Evolutionary conservation across 1,284 basidiomycete species (phyloP).

Genomic region (Coniferiporia sulphurascens): DNA sequence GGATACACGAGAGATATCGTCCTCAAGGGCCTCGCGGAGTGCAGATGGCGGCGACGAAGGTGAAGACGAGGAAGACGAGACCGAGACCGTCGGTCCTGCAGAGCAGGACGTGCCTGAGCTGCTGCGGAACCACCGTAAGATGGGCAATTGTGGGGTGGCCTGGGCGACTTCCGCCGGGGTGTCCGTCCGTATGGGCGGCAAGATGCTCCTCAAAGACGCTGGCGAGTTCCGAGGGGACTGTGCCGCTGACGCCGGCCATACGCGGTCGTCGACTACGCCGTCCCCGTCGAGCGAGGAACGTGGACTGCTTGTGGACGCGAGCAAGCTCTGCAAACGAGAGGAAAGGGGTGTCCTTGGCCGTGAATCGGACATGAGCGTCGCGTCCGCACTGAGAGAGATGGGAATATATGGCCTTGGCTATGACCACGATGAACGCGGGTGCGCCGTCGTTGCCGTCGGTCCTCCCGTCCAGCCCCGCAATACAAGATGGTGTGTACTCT

Average conservation of each 20-base stretch:
- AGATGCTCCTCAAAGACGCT: background rate
- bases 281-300: constrained; percentile 10
- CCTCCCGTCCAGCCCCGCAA: constrained; percentile 45
- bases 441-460: constrained; percentile 44
- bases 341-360: constrained; percentile 14
- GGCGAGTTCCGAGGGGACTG: background rate
- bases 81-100: constrained; percentile 21
- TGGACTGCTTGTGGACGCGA: background rate
- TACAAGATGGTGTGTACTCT: constrained; percentile 46
- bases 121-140: constrained; percentile 47
- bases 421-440: background rate
- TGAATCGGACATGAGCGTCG: background rate
- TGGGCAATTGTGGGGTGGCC: constrained; percentile 27
- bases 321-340: constrained; percentile 10
- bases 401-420: background rate
- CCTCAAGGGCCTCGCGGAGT: constrained; percentile 37
- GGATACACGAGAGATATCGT: constrained; percentile 31
- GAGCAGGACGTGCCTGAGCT: no score
- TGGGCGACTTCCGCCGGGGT: constrained; percentile 10
- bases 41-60: constrained; percentile 25
- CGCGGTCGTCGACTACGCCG: constrained; percentile 1
- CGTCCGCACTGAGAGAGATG: background rate
- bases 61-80: constrained; percentile 28
- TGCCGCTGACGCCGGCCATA: constrained; percentile 16
- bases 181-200: background rate